Base-by-base conservation (phyloP, 1,139 yeast species). In the Sugiyamaella pinicola region DNA sequence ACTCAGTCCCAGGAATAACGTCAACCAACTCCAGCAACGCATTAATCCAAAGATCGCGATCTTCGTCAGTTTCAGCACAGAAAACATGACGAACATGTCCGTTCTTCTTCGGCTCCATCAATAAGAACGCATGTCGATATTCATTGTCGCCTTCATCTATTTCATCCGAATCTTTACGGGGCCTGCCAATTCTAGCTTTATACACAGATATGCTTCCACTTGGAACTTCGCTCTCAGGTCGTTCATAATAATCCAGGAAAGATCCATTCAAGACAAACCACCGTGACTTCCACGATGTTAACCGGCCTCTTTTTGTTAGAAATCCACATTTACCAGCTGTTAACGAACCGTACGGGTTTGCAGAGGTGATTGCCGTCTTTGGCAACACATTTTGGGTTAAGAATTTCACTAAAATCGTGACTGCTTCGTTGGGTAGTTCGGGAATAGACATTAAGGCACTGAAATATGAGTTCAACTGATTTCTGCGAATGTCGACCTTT, bases 61-160 rank as follows among this genome's bases (percentile, higher is more conserved):
- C 96, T 31, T 74, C 77, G 51, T 86, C 88, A 1, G 86, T 81
- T 67, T 90, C 96, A 2, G 96, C 89, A 69, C 96, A 89, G 56
- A 90, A 78, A 49, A 84, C 80, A 67, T 87, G 90, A 55, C 82
- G 83, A 1, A 81, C 78, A 34, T 66, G 68, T 1, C 81, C 74
- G n/a, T 80, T 70, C 61, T 81, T 82, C 57, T 78, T 80, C 5
- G 80, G 77, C 65, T 88, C 96, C 72, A 81, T 74, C 1, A 89
- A 74, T 38, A 85, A 74, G 64, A 89, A 85, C 0, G 93, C 95
- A 71, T 87, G 91, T 54, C 88, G 75, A 52, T 84, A 85, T 1
- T 91, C 89, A 37, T 61, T 61, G 4, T 63, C 68, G 3, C 59
- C 56, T 55, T 81, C 79, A 53, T 82, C 88, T 61, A 83, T 88